These are phyloP conservation scores for Teratosphaeria nubilosa DNA, from an alignment of 2,329 filamentous ascomycete genomes.

Conservation along the genomic window DNA sequence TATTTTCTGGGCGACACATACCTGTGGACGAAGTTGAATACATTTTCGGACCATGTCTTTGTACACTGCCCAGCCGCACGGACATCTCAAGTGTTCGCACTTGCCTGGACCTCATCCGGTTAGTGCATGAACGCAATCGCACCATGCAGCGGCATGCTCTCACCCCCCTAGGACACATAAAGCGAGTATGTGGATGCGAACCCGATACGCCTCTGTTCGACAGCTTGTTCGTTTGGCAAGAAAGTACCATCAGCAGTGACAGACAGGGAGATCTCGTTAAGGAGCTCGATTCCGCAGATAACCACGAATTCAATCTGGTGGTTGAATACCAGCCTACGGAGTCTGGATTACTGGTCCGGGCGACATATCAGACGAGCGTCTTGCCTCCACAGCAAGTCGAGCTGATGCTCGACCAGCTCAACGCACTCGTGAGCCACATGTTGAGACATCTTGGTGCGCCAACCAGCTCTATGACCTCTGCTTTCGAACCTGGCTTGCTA, in stretches of 20 bases:
- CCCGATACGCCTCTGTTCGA: constrained; percentile 58
- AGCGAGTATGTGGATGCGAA: constrained; percentile 46
- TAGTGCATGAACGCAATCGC: constrained; percentile 56
- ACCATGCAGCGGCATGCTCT: constrained; percentile 53
- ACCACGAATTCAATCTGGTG: constrained; percentile 64
- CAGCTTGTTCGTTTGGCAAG: constrained; percentile 73
- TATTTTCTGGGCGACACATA: constrained; percentile 73
- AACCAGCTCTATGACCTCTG: constrained; percentile 23
- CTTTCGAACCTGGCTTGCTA: constrained; percentile 18
- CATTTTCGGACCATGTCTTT: constrained; percentile 70
- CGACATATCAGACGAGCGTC: constrained; percentile 44
- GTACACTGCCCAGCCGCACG: constrained; percentile 62
- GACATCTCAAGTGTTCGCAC: constrained; percentile 44
- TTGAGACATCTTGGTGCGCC: constrained; percentile 26
- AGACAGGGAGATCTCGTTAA: constrained; percentile 30
- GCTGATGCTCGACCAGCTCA: constrained; percentile 52
- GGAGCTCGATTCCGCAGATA: constrained; percentile 55
- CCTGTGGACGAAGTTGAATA: constrained; percentile 59
- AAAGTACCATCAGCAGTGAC: constrained; percentile 44
- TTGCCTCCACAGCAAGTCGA: constrained; percentile 48
- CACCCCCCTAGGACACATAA: constrained; percentile 60
- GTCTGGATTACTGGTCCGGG: constrained; percentile 39
- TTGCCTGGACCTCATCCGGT: constrained; percentile 51
- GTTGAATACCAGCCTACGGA: constrained; percentile 62
- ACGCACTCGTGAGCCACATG: constrained; percentile 40